Evolutionary conservation across 2,329 filamentous ascomycete genomes (phyloP).

Genomic region (Aplosporella prunicola): DNA sequence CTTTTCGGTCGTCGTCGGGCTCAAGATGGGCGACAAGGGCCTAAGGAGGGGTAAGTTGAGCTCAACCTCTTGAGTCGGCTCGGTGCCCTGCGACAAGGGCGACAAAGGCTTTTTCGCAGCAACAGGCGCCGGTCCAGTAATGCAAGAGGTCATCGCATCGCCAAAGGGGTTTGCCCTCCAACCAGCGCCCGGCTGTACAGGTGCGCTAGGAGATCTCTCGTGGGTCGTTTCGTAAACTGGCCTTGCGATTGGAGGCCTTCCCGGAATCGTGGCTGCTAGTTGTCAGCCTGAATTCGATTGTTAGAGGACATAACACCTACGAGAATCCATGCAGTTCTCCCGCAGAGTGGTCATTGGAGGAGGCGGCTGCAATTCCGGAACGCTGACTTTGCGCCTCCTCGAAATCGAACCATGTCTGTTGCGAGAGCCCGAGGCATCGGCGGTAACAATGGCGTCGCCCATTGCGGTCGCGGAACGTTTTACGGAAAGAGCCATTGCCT

Average conservation of each 20-base stretch:
- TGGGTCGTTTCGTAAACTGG: constrained; percentile 25
- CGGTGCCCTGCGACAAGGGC: constrained; percentile 1
- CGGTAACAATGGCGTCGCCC: constrained; percentile 28
- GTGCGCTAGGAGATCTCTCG: constrained; percentile 31
- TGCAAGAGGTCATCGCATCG: constrained; percentile 30
- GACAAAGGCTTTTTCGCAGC: constrained; percentile 9
- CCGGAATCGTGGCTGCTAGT: constrained; percentile 30
- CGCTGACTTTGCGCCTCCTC: constrained; percentile 31
- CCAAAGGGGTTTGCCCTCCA: constrained; percentile 32
- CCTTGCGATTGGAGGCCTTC: constrained; percentile 28
- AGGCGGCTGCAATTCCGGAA: constrained; percentile 27
- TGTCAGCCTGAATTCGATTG: constrained; percentile 13
- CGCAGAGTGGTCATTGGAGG: constrained; percentile 29
- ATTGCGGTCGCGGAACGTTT: constrained; percentile 31
- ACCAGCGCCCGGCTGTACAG: constrained; percentile 19
- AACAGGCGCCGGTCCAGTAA: constrained; percentile 26
- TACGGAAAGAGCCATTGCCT: constrained; percentile 26
- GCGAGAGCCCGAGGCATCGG: constrained; percentile 26
- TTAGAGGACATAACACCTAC: constrained; percentile 19
- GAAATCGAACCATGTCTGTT: constrained; percentile 27
- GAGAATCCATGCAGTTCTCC: constrained; percentile 30
- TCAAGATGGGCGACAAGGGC: constrained; percentile 26
- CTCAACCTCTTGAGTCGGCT: not conserved
- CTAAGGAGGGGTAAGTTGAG: constrained; percentile 5
- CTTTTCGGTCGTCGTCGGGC: constrained; percentile 21